These are phyloP conservation scores for Penicillium odoratum DNA, from an alignment of 495 filamentous ascomycete species.

Conservation along the genomic window DNA sequence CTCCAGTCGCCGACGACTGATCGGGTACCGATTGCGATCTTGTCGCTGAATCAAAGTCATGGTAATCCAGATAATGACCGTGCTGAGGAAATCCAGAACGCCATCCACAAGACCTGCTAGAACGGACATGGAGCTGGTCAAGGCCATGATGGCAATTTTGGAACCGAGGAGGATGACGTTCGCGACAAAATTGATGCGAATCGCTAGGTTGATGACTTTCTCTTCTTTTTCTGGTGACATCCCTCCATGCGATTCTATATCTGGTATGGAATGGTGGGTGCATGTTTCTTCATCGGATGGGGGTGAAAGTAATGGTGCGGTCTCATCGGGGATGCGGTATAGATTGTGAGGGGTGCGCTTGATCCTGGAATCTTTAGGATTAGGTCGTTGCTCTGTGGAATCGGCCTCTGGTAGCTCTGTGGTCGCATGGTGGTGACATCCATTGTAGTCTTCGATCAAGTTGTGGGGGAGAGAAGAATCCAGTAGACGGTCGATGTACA, in stretches of 20 bases:
- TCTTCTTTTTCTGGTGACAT: conserved; percentile 62
- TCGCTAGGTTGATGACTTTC: conserved; percentile 71
- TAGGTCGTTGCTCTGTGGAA: conserved; percentile 15
- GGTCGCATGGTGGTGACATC: conserved; percentile 8
- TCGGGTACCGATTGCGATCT: conserved; percentile 80
- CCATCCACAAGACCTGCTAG: conserved; percentile 88
- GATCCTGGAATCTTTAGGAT: conserved; percentile 41
- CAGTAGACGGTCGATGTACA: conserved; percentile 87
- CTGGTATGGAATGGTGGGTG: conserved; percentile 26
- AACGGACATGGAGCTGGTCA: conserved; percentile 83
- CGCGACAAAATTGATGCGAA: conserved; percentile 83
- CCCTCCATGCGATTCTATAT: conserved; percentile 45
- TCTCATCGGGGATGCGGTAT: conserved; percentile 73
- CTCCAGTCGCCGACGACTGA: conserved; percentile 74
- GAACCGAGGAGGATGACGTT: conserved; percentile 75
- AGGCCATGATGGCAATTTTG: conserved; percentile 75
- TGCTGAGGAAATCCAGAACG: conserved; percentile 82
- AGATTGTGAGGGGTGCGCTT: conserved; percentile 80
- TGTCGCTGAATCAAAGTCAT: conserved; percentile 70
- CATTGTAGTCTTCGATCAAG: conserved; percentile 78
- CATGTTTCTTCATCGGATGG: conserved; percentile 34
- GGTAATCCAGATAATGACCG: conserved; percentile 82
- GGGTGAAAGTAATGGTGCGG: conserved; percentile 55
- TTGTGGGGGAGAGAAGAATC: conserved; percentile 85
- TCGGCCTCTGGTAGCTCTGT: conserved; percentile 12